Conservation (phyloP, 2,329 filamentous ascomycete species). For the Colletotrichum scovillei region DNA sequence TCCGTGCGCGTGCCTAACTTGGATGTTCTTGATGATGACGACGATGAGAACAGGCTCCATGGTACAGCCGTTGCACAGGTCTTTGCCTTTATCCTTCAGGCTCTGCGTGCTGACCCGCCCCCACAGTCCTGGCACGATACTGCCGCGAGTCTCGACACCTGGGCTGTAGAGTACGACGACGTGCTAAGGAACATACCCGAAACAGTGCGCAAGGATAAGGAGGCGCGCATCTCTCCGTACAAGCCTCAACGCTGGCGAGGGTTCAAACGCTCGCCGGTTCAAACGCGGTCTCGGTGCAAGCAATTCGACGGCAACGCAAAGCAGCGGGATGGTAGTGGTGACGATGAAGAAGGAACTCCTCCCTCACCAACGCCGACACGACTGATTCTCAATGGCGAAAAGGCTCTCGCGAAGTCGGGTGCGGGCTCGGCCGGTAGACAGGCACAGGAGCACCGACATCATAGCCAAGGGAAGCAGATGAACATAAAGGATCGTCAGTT, state of each 20-base stretch:
- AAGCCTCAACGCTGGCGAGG: constrained; percentile 44
- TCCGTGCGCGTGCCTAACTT: constrained; percentile 31
- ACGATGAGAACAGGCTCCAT: constrained; percentile 43
- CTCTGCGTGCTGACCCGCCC: constrained; percentile 43
- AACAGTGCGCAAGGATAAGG: constrained; percentile 36
- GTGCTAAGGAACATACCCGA: constrained; percentile 41
- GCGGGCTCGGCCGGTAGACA: constrained; percentile 11
- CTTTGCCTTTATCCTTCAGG: constrained; percentile 48
- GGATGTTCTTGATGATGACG: constrained; percentile 47
- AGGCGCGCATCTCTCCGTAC: constrained; percentile 38
- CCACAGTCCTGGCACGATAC: constrained; percentile 45
- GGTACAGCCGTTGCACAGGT: constrained; percentile 46
- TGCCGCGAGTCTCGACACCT: constrained; percentile 43
- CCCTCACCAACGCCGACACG: constrained; percentile 35
- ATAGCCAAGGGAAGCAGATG: constrained; percentile 12
- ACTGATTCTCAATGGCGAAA: constrained; percentile 9
- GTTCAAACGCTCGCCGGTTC: constrained; percentile 44
- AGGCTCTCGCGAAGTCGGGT: constrained; percentile 2
- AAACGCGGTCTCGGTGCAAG: constrained; percentile 41
- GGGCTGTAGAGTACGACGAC: constrained; percentile 46
- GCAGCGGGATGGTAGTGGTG: constrained; percentile 18
- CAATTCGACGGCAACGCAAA: constrained; percentile 5
- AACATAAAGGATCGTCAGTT: constrained; percentile 42
- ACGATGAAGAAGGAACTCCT: constrained; percentile 35
- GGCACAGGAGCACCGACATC: constrained; percentile 9